These are phyloP conservation scores for Xylariaceae sp. DNA, from an alignment of 2,329 filamentous ascomycete genomes.

Conservation along the genomic window DNA sequence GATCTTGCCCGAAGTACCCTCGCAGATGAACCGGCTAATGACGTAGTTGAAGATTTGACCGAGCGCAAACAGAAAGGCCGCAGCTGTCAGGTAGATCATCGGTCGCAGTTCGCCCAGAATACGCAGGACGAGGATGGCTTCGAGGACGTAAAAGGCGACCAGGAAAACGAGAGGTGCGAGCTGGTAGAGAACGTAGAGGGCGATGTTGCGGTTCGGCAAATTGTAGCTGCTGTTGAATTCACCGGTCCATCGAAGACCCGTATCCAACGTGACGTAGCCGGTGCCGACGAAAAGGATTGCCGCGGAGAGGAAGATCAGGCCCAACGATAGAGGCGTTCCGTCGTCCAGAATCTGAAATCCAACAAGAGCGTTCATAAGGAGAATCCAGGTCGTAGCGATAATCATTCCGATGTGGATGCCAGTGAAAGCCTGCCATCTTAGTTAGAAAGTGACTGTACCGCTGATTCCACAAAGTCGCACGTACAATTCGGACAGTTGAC, in stretches of 20 bases:
- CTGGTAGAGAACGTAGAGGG: conserved; percentile 91
- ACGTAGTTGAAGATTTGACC: conserved; percentile 97
- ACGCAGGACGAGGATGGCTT: conserved; percentile 74
- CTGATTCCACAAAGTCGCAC: conserved; percentile 31
- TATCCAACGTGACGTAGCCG: conserved; percentile 93
- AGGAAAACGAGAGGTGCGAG: conserved; percentile 83
- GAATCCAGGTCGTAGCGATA: conserved; percentile 79
- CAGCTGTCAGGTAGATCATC: conserved; percentile 79
- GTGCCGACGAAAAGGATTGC: conserved; percentile 76
- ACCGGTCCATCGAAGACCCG: conserved; percentile 77
- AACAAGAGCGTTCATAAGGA: conserved; percentile 86
- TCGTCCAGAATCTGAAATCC: conserved; percentile 94
- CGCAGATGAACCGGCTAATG: conserved; percentile 84
- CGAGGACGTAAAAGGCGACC: conserved; percentile 79
- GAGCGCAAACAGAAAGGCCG: conserved; percentile 77
- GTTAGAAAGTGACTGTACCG: conserved; percentile 12
- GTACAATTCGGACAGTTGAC: conserved; percentile 64
- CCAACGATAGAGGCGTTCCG: conserved; percentile 78
- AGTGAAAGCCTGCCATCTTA: conserved; percentile 63
- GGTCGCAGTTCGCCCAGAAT: conserved; percentile 84
- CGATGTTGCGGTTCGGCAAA: conserved; percentile 66
- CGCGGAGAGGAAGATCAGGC: conserved; percentile 67
- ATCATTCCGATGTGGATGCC: conserved; percentile 89
- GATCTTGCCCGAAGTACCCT: conserved; percentile 75
- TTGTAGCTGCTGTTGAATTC: conserved; percentile 62